phyloP scores from a whole-genome alignment of 768 basidiomycete genomes.

The Rhodotorula babjevae region DNA sequence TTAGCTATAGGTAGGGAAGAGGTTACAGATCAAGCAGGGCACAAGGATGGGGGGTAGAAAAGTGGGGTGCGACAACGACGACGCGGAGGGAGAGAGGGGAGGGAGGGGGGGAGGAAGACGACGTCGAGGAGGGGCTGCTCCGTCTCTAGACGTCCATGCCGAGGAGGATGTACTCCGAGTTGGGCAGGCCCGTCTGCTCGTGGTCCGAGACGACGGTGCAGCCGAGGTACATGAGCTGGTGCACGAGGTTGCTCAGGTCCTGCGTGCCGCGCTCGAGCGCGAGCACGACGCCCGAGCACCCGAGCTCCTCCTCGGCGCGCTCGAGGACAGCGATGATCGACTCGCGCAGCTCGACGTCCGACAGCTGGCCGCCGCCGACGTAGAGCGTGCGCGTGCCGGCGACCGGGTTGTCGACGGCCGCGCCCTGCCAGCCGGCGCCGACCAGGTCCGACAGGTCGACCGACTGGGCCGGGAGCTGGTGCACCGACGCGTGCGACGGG shows the following conservation, averaged over 20 bases:
- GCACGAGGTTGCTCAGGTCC: conserved; percentile 51
- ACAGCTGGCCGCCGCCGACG: conserved; percentile 59
- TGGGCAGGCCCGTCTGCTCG: conserved; percentile 2
- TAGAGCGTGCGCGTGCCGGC: conserved; percentile 57
- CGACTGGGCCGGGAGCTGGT: conserved; percentile 18
- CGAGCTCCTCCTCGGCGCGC: conserved; percentile 75
- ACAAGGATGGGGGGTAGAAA: background rate
- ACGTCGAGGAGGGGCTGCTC: too few species aligned
- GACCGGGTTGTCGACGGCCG: conserved; percentile 26
- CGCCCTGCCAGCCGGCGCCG: conserved; percentile 23
- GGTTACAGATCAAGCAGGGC: background rate
- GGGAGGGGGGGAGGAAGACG: background rate
- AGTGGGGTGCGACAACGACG: background rate
- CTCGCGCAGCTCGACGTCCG: conserved; percentile 34
- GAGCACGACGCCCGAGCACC: conserved; percentile 72
- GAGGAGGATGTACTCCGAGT: conserved; percentile 1
- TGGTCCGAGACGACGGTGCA: conserved; percentile 52
- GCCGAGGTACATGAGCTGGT: conserved; percentile 88
- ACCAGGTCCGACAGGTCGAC: conserved; percentile 26
- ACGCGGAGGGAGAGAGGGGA: background rate
- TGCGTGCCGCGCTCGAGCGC: conserved; percentile 59
- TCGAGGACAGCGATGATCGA: conserved; percentile 83
- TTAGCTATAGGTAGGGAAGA: too few species aligned
- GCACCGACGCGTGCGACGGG: conserved; percentile 24
- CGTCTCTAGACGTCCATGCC: background rate